A percentile compares a stretch with the other conserved stretches of the same genome.
Evolutionary conservation across 2,329 filamentous ascomycete genomes (phyloP).

Genomic region (Aspergillus jensenii): DNA sequence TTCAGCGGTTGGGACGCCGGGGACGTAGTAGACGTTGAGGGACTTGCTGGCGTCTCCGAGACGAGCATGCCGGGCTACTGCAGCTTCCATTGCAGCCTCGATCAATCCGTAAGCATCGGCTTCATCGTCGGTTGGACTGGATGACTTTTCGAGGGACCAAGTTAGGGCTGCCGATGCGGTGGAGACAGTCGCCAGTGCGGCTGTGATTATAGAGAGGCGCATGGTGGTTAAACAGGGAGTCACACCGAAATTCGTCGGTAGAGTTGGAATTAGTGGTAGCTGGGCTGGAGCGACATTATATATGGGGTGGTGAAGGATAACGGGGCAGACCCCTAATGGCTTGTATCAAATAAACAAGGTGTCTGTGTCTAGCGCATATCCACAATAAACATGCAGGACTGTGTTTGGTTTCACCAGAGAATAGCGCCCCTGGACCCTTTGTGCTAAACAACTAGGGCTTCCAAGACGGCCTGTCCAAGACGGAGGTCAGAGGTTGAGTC

Average conservation of each 20-base stretch:
- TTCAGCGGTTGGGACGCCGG: conserved; percentile 10
- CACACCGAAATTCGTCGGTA: not conserved
- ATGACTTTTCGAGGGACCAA: not conserved
- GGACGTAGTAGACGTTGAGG: conserved; percentile 5
- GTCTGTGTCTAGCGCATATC: too few relatives aligned
- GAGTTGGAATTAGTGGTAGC: not conserved
- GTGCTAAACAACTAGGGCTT: too few relatives aligned
- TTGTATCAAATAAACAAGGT: too few relatives aligned
- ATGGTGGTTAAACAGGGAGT: not conserved
- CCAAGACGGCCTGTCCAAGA: too few relatives aligned
- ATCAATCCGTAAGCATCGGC: conserved; percentile 3
- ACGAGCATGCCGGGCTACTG: conserved; percentile 7
- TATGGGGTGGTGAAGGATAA: too few relatives aligned
- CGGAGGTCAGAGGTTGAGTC: too few relatives aligned
- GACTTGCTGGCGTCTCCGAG: conserved; percentile 5
- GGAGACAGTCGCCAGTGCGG: not conserved
- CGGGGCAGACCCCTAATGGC: too few relatives aligned
- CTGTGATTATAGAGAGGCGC: not conserved
- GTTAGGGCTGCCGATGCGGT: not conserved
- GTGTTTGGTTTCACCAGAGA: too few relatives aligned
- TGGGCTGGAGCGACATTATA: too few relatives aligned
- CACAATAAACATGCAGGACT: too few relatives aligned
- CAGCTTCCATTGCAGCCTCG: conserved; percentile 5
- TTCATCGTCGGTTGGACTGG: not conserved
- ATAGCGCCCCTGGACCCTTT: too few relatives aligned